A percentile compares a stretch with the other conserved stretches of the same genome.
These are phyloP conservation scores for Acacia pycnantha DNA, from an alignment of 331 rosid genomes.

Conservation along the genomic window DNA sequence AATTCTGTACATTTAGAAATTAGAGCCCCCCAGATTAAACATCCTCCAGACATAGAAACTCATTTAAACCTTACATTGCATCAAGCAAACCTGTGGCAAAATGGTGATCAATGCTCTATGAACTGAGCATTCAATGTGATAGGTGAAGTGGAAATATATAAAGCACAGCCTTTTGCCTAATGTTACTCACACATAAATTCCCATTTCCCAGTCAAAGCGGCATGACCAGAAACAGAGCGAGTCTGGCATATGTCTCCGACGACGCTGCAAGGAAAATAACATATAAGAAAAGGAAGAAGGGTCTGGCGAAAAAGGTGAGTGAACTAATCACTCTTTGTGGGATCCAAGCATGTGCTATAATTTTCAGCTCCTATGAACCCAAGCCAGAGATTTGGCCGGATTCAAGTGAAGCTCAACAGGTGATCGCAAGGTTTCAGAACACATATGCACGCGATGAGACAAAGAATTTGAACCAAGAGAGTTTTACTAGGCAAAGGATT, in stretches of 20 bases:
- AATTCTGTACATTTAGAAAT: no score
- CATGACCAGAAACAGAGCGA: conserved; percentile 69
- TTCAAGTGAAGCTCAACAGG: conserved; percentile 12
- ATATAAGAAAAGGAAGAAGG: conserved; percentile 55
- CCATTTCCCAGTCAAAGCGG: background rate
- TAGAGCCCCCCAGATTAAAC: background rate
- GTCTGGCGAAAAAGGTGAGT: conserved; percentile 54
- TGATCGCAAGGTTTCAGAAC: conserved; percentile 35
- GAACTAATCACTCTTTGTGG: conserved; percentile 66
- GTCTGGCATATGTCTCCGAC: conserved; percentile 40
- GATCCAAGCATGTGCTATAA: conserved; percentile 56
- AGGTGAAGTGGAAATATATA: background rate
- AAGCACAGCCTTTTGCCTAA: background rate
- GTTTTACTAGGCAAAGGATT: conserved; percentile 46
- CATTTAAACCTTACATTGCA: background rate
- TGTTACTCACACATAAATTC: background rate
- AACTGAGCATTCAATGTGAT: background rate
- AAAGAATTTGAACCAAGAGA: conserved; percentile 62
- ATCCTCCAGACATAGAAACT: background rate
- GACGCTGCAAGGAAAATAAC: conserved; percentile 59
- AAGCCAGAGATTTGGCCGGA: conserved; percentile 52
- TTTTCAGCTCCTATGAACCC: conserved; percentile 43
- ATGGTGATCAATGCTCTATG: background rate
- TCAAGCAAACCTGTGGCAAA: background rate
- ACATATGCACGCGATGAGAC: conserved; percentile 43